Conservation (phyloP, 345 rosid genomes). For the Barbarea vulgaris region DNA sequence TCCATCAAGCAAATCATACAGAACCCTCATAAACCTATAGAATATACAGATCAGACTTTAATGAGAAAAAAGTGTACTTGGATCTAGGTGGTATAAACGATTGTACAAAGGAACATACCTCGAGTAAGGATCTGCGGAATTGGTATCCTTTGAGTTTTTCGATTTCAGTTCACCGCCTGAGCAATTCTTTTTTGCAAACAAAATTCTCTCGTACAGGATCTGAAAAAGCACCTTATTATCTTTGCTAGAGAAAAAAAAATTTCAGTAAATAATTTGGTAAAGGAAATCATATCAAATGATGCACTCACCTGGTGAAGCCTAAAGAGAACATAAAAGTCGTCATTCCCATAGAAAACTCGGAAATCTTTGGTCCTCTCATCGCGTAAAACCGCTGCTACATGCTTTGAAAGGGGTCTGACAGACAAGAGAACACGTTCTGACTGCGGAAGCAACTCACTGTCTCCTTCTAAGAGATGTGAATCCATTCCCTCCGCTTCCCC, state of each 20-base stretch:
- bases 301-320: conserved; percentile 88
- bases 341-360: conserved; percentile 81
- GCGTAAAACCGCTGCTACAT: conserved; percentile 50
- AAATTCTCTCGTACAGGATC: conserved; percentile 83
- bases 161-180: conserved; percentile 53
- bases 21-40: conserved; percentile 68
- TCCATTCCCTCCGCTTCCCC: conserved; percentile 68
- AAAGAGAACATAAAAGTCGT: conserved; percentile 84
- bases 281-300: conserved; percentile 9
- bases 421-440: conserved; percentile 63
- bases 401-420: conserved; percentile 81
- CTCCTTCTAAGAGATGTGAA: conserved; percentile 56
- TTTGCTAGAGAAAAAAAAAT: not conserved
- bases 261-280: not conserved
- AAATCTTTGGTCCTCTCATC: conserved; percentile 48
- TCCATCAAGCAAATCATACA: conserved; percentile 91
- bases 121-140: conserved; percentile 63
- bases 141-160: conserved; percentile 52
- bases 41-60: conserved; percentile 5
- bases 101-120: conserved; percentile 50
- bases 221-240: conserved; percentile 35
- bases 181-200: conserved; percentile 71
- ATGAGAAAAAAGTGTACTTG: not conserved
- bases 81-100: not conserved
- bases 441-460: conserved; percentile 47